A percentile compares a stretch with the other conserved stretches of the same genome.
Evolutionary conservation across 2,329 filamentous ascomycete genomes (phyloP).

Genomic region (Lizonia empirigonia): DNA sequence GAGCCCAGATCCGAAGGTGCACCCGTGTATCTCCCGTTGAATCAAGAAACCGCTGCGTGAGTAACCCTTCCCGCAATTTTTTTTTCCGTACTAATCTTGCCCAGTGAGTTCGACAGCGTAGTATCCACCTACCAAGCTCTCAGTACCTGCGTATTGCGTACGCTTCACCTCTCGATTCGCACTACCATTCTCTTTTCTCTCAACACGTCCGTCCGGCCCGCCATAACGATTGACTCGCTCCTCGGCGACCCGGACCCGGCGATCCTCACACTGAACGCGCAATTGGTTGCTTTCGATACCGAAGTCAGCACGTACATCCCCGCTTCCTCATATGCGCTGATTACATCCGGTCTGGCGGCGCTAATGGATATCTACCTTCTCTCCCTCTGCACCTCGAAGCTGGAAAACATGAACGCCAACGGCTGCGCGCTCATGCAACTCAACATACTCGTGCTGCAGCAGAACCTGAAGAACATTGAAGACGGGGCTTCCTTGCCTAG

Average conservation of each 20-base stretch:
- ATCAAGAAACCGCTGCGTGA: slow-evolving; percentile 79
- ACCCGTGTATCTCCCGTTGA: slow-evolving; percentile 84
- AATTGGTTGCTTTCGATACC: slow-evolving; percentile 86
- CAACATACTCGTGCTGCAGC: slow-evolving; percentile 92
- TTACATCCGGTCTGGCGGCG: slow-evolving; percentile 75
- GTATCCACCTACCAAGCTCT: slow-evolving; percentile 82
- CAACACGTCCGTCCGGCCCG: slow-evolving; percentile 55
- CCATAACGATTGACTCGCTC: slow-evolving; percentile 67
- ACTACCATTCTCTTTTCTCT: slow-evolving; percentile 85
- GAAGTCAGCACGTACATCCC: slow-evolving; percentile 76
- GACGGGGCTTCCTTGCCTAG: slow-evolving; percentile 67
- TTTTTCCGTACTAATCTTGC: slow-evolving; percentile 21
- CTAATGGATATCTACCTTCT: slow-evolving; percentile 83
- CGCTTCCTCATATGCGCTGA: slow-evolving; percentile 69
- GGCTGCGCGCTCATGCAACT: slow-evolving; percentile 89
- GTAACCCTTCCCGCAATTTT: slow-evolving; percentile 32
- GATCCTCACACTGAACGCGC: slow-evolving; percentile 81
- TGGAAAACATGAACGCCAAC: slow-evolving; percentile 81
- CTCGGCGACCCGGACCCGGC: slow-evolving; percentile 78
- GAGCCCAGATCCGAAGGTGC: slow-evolving; percentile 61
- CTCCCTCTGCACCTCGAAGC: slow-evolving; percentile 64
- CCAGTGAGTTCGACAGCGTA: slow-evolving; percentile 82
- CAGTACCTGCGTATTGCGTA: slow-evolving; percentile 77
- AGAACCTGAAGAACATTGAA: slow-evolving; percentile 94
- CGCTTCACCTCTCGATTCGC: slow-evolving; percentile 86